These are phyloP conservation scores for Phylloporus rhodoxanthus DNA, from an alignment of 768 basidiomycete genomes.

Conservation along the genomic window DNA sequence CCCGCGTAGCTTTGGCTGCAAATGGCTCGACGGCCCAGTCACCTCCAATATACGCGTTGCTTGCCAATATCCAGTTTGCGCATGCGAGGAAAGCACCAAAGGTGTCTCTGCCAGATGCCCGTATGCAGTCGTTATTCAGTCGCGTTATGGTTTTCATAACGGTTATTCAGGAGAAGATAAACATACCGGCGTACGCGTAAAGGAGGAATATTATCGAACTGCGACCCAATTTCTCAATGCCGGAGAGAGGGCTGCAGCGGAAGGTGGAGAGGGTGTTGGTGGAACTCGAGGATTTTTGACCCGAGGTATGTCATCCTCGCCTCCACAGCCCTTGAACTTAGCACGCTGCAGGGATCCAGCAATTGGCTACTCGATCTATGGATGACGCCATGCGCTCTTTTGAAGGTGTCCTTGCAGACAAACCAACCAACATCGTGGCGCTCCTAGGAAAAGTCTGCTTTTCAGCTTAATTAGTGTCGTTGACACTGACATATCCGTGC, in stretches of 20 bases:
- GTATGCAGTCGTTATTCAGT: slow-evolving; percentile 37
- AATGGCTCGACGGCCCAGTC: slow-evolving; percentile 47
- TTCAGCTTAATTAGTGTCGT: background rate
- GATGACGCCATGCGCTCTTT: slow-evolving; percentile 80
- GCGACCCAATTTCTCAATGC: slow-evolving; percentile 65
- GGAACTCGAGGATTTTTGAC: slow-evolving; percentile 58
- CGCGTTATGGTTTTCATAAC: background rate
- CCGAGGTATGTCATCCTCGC: slow-evolving; percentile 44
- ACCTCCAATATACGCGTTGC: slow-evolving; percentile 70
- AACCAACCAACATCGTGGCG: slow-evolving; percentile 84
- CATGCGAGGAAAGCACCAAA: slow-evolving; percentile 83
- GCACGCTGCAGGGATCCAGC: slow-evolving; percentile 59
- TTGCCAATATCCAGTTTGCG: slow-evolving; percentile 81
- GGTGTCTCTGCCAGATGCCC: slow-evolving; percentile 60
- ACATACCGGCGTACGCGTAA: slow-evolving; percentile 51
- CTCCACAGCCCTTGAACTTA: background rate
- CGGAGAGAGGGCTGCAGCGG: slow-evolving; percentile 47
- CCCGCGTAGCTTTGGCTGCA: slow-evolving; percentile 43
- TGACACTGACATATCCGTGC: background rate
- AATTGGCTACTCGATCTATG: slow-evolving; percentile 72
- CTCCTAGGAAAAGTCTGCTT: slow-evolving; percentile 71
- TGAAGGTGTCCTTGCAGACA: slow-evolving; percentile 67
- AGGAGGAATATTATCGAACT: slow-evolving; percentile 64
- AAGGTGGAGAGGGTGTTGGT: slow-evolving; percentile 54
- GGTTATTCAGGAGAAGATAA: slow-evolving; percentile 53